phyloP scores from a whole-genome alignment of 148 eudicot genomes.

The Rhododendron vialii region DNA sequence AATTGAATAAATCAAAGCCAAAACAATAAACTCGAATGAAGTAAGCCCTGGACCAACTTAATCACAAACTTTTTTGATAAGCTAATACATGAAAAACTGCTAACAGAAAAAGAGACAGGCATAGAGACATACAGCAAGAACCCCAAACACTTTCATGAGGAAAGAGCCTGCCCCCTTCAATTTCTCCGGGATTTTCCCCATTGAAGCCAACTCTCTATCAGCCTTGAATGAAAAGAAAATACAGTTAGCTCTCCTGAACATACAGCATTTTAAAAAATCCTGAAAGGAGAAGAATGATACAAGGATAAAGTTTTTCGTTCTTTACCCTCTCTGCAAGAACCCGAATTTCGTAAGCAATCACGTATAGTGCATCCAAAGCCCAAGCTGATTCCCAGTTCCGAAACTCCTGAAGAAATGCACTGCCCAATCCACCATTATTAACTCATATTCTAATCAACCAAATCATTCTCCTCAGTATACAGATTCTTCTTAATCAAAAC shows the following conservation, averaged over 20 bases:
- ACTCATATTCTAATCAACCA: conserved; percentile 5
- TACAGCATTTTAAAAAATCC: neutral
- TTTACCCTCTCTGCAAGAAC: conserved; percentile 91
- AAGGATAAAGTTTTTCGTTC: neutral
- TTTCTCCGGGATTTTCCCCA: conserved; percentile 86
- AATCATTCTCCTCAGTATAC: neutral
- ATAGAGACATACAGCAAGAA: conserved; percentile 68
- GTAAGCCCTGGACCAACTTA: neutral
- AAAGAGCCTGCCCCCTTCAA: conserved; percentile 96
- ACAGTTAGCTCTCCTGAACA: neutral
- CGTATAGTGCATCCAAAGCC: conserved; percentile 85
- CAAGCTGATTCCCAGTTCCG: conserved; percentile 97
- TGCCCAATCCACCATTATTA: conserved; percentile 30
- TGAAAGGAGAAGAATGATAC: neutral
- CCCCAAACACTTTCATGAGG: conserved; percentile 98
- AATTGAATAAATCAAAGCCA: neutral
- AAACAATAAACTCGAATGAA: neutral
- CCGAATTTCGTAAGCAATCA: conserved; percentile 83
- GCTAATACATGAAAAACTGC: neutral
- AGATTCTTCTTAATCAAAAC: neutral
- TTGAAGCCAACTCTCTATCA: conserved; percentile 84
- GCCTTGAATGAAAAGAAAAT: conserved; percentile 50
- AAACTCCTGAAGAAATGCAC: conserved; percentile 92
- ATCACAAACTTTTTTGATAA: neutral
- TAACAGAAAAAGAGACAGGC: neutral